Evolutionary conservation across 192 early-diverging fungal species (phyloP), one percentile per base, ranked within the genome.

Genomic region (Spinellus fusiger): DNA sequence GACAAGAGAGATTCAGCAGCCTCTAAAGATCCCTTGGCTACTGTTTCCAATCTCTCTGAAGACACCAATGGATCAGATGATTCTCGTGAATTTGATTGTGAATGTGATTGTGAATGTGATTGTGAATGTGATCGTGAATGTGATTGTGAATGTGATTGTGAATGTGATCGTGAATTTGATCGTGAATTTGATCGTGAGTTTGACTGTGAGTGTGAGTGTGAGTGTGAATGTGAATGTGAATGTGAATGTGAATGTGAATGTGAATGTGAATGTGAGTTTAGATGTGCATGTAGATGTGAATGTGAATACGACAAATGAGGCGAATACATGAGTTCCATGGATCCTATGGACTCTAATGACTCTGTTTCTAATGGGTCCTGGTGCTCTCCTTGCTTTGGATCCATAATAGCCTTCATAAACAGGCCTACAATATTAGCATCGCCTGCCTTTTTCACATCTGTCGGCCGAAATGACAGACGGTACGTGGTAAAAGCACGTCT

Each of bases 401-500:
- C 26, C 32, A 63, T 33, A 4, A 63, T 63, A 15, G 61, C 16
- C 15, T 54, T 51, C 10, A 63, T 49, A 63, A 63, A 63, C 18
- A 29, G 26, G 15, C 20, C 49, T 13, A 49, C 52, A 23, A 63
- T 54, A n/a, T 54, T 27, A 22, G 38, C 51, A 54, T 63, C 31
- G 20, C 40, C 27, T 37, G 49, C 49, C 27, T 63, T 63, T 32
- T 63, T 63, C 13, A 63, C 22, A 46, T 63, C 61, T 5, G 51
- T 40, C 18, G 59, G 66, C 3, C 55, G 33, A 28, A 37, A 22
- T 0, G 66, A 60, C 0, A 71, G 16, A 20, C 59, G 37, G 16
- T 51, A 59, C 1, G 64, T 71, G 6, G 59, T 57, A 28, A 61
- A 71, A 4, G 53, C 47, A 27, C 33, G 50, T 16, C 56, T 53